Evolutionary conservation across 495 filamentous ascomycete species (phyloP).

Genomic region (Melanomma pulvis-pyrius): DNA sequence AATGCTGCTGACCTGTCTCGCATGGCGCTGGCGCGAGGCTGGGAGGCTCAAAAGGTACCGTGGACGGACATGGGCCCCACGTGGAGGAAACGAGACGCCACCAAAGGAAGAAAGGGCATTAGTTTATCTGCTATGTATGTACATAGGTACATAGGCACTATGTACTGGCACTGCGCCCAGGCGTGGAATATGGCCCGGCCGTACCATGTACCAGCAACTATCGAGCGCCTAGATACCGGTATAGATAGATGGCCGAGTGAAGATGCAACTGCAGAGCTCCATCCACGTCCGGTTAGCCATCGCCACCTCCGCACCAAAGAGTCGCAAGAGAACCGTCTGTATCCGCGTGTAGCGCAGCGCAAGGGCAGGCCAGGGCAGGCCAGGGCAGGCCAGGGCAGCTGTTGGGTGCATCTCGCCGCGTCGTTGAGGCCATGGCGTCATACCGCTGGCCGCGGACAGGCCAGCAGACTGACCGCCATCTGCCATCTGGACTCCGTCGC

Average conservation of each 20-base stretch:
- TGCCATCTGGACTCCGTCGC: slow-evolving; percentile 20
- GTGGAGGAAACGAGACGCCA: neutral
- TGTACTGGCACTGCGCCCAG: too few species aligned
- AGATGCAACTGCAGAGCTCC: too few species aligned
- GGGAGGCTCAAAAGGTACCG: neutral
- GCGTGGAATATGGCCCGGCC: too few species aligned
- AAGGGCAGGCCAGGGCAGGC: neutral
- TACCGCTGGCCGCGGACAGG: slow-evolving; percentile 16
- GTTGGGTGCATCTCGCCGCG: slow-evolving; percentile 19
- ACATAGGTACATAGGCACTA: too few species aligned
- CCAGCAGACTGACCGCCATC: slow-evolving; percentile 24
- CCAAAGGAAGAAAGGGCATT: neutral
- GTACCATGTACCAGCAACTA: too few species aligned
- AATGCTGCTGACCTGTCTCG: neutral
- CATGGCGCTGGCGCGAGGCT: neutral
- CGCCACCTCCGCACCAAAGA: neutral
- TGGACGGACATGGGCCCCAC: neutral
- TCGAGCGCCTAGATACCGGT: too few species aligned
- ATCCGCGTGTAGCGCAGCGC: slow-evolving; percentile 8
- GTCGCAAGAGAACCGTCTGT: neutral
- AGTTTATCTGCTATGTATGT: too few species aligned
- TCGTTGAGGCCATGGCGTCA: slow-evolving; percentile 29
- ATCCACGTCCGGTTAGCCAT: too few species aligned
- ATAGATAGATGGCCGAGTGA: too few species aligned
- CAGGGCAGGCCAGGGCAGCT: slow-evolving; percentile 7